Percentiles rank a stretch among this genome's conserved stretches.
Evolutionary conservation across 2,329 filamentous ascomycete genomes (phyloP).

Genomic region (Cladophialophora yegresii): DNA sequence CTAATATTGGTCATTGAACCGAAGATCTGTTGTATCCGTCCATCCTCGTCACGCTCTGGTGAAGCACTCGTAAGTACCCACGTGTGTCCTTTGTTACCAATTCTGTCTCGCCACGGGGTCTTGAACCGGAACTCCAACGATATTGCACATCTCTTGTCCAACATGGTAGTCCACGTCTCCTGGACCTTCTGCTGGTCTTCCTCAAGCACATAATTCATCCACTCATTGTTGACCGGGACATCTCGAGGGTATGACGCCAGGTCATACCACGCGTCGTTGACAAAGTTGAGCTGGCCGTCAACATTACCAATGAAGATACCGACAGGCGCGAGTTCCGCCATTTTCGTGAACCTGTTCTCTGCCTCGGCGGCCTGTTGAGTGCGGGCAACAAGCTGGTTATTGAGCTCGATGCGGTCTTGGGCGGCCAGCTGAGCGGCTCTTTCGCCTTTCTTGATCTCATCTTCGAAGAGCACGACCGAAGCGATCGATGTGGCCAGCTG

Average conservation of each 20-base stretch:
- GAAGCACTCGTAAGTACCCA: constrained; percentile 59
- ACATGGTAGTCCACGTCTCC: constrained; percentile 34
- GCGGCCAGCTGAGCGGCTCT: constrained; percentile 73
- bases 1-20: constrained; percentile 76
- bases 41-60: constrained; percentile 54
- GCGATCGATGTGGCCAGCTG: constrained; percentile 79
- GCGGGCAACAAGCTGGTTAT: constrained; percentile 68
- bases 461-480: constrained; percentile 79
- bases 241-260: constrained; percentile 37
- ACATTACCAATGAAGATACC: constrained; percentile 83
- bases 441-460: constrained; percentile 75
- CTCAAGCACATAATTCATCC: constrained; percentile 56
- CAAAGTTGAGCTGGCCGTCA: constrained; percentile 71
- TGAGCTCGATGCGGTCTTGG: constrained; percentile 74
- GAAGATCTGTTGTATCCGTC: constrained; percentile 56
- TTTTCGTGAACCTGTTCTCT: constrained; percentile 77
- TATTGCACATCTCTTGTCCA: constrained; percentile 36
- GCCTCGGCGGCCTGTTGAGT: constrained; percentile 60
- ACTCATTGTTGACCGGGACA: constrained; percentile 38
- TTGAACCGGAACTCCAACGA: constrained; percentile 58
- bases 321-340: constrained; percentile 81
- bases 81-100: constrained; percentile 54
- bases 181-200: constrained; percentile 52
- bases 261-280: constrained; percentile 73
- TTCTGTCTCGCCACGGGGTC: constrained; percentile 54